Evolutionary conservation across 306 rosid genomes (phyloP), one percentile per base, ranked within the genome.

Genomic region (Senna tora): DNA sequence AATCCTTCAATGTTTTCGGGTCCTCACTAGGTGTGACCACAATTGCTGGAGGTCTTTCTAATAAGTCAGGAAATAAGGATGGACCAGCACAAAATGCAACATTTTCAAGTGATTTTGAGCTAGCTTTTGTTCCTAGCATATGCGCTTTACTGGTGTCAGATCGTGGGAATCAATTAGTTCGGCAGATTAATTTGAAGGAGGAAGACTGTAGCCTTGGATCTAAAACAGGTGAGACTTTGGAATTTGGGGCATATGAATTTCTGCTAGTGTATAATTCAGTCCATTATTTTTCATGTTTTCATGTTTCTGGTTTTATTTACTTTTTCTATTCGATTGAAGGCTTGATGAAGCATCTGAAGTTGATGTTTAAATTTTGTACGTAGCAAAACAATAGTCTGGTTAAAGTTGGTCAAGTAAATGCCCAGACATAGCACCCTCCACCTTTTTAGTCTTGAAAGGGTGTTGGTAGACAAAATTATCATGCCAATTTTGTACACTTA

Each of bases 61-160:
- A 22, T 22, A 72, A 78, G 82, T 30, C 69, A 12, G 87, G 82
- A 50, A 55, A 4, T 17, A 65, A 55, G 60, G 90, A 88, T 76
- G 92, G 90, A 34, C 90, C 90, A 17, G 92, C 87, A 12, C 90
- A 76, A 57, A 88, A 85, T 67, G 89, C 87, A 20, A 63, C 92
- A 6, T 87, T 91, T 75, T 86, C 95, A 7, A 0, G 22, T 3
- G 81, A 83, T 66, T 83, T 85, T 70, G 92, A 88, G 85, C 52
- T 91, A 38, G 52, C 79, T 72, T 91, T 87, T 65, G 66, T 79
- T 65, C 80, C 87, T 5, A 83, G 79, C 33, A 28, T 5, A 56
- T 91, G 95, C 51, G 80, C 83, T 68, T 63, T 91, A 38, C 65
- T 91, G 53, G 84, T 91, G 15, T 78, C 85, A 3, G 95, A 91